phyloP scores from a whole-genome alignment of 768 basidiomycete genomes.

The Boletus rex-veris region DNA sequence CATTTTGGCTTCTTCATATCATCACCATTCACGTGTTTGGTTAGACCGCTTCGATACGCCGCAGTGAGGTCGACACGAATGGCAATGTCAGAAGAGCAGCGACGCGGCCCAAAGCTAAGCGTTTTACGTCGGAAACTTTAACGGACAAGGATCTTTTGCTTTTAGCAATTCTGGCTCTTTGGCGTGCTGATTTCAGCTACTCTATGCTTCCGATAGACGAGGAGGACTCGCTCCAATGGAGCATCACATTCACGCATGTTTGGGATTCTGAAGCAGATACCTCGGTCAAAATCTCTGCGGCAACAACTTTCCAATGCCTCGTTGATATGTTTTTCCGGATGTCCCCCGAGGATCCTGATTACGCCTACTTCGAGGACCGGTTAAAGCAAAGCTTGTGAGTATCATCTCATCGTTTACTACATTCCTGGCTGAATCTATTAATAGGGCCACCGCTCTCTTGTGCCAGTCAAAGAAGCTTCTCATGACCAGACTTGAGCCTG shows the following conservation, averaged over 20 bases:
- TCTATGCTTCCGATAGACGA: constrained; percentile 44
- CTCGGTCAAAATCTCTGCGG: constrained; percentile 59
- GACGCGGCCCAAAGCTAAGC: constrained; percentile 58
- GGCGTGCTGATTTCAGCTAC: constrained; percentile 56
- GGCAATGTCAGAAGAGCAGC: constrained; percentile 53
- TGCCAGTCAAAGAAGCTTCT: constrained; percentile 58
- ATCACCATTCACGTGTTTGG: constrained; percentile 9
- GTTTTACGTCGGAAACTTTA: constrained; percentile 54
- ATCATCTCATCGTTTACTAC: constrained; percentile 11
- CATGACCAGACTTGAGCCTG: constrained; percentile 53
- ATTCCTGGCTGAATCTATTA: not conserved
- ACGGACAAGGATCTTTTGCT: constrained; percentile 68
- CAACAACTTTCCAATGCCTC: constrained; percentile 46
- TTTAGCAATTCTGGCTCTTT: constrained; percentile 65
- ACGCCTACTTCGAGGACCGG: constrained; percentile 39
- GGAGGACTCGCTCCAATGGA: constrained; percentile 45
- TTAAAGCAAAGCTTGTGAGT: constrained; percentile 47
- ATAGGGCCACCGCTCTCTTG: constrained; percentile 30
- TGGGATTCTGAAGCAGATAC: constrained; percentile 65
- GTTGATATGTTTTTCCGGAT: constrained; percentile 44
- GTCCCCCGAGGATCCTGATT: constrained; percentile 37
- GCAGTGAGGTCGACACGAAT: constrained; percentile 58
- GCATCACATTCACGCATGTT: constrained; percentile 44
- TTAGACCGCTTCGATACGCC: constrained; percentile 49
- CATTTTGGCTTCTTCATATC: constrained; percentile 3